Evolutionary conservation across 1,139 yeast genomes (phyloP), one percentile per base, ranked within the genome.

Genomic region (Lodderomyces metapsilosis): DNA sequence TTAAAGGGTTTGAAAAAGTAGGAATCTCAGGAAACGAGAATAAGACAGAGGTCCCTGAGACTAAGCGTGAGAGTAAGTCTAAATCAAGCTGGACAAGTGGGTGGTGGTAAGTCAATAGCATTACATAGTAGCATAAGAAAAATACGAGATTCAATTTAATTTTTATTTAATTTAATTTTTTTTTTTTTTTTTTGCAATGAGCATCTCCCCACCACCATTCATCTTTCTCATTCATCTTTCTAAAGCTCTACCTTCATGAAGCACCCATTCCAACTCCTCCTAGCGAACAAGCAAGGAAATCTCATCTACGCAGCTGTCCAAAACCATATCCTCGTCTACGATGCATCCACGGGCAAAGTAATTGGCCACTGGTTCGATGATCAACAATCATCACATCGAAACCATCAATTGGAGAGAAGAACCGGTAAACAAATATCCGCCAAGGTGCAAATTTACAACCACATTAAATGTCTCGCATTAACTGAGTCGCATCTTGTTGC

Each of bases 221-320:
- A 16, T 16, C 7, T 9, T 10, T 16, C 11, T n/a, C 12, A n/a
- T n/a, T n/a, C n/a, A n/a, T n/a, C n/a, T n/a, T n/a, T n/a, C n/a
- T n/a, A n/a, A n/a, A n/a, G n/a, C n/a, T n/a, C 28, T 34, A 10
- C 33, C 11, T n/a, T 30, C 6, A 73, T 83, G 80, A 80, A 80
- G 54, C 91, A 84, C 53, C 92, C 92, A 24, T 78, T 79, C 56
- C 91, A 84, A 55, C 68, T 76, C 36, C 58, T 81, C 3, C 56
- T 72, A 7, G 54, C 76, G 15, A 74, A 68, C 51, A 54, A 56
- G 7, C 57, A 63, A 18, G 80, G 81, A 1, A 59, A 68, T 2
- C 61, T 71, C 32, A 57, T 85, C 16, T 82, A 76, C 59, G 73
- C 77, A 0, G 69, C 84, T 0, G 75, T 78, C 2, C 80, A 81